Percentiles rank a stretch among this genome's conserved stretches.
These are phyloP conservation scores for Plasmodium falciparum DNA, from an alignment of 169 alveolate species.

Conservation along the genomic window DNA sequence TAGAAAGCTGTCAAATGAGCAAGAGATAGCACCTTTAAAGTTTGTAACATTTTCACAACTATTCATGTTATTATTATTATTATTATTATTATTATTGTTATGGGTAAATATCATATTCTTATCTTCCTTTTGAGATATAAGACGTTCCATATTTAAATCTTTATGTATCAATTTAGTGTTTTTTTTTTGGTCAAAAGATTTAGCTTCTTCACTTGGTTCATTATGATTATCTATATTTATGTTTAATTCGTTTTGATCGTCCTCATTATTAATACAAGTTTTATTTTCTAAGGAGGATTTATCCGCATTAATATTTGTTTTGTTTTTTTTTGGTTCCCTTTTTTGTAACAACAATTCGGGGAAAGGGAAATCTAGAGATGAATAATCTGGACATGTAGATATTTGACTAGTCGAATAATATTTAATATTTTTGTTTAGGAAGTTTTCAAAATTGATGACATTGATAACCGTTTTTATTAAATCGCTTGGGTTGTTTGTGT, in stretches of 20 bases:
- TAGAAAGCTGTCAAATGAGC: slow-evolving; percentile 63
- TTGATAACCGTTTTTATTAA: slow-evolving; percentile 68
- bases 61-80: background rate
- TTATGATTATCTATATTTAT: background rate
- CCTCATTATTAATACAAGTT: too few species aligned
- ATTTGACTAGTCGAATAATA: background rate
- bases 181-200: background rate
- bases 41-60: background rate
- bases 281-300: too few species aligned
- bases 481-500: slow-evolving; percentile 24
- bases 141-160: background rate
- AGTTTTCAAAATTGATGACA: slow-evolving; percentile 63
- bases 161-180: background rate
- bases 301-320: background rate
- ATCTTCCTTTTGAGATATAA: background rate
- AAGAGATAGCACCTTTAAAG: slow-evolving; percentile 57
- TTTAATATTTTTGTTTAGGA: slow-evolving; percentile 31
- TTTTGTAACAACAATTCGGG: slow-evolving; percentile 35
- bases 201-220: background rate
- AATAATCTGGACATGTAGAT: background rate
- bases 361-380: slow-evolving; percentile 50
- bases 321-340: background rate
- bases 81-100: background rate
- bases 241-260: background rate
- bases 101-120: background rate